Evolutionary conservation across 805 yeast species (phyloP).

Genomic region (Tetrapisispora fleetii): DNA sequence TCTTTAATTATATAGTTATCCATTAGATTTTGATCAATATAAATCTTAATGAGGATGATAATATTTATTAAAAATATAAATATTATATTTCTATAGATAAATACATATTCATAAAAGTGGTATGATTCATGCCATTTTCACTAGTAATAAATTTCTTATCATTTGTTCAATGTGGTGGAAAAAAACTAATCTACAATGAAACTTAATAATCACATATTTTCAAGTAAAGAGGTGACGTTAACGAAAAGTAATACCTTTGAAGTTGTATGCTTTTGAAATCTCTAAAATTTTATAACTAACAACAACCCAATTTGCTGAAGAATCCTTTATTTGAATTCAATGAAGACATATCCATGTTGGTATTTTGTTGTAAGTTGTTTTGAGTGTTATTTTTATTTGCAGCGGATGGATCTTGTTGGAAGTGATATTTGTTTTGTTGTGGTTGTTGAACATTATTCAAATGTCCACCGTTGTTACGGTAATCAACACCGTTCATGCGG

Average conservation of each 20-base stretch:
- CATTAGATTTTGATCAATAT: neutral
- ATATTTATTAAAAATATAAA: neutral
- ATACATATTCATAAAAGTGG: neutral
- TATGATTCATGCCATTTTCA: neutral
- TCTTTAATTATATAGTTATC: neutral
- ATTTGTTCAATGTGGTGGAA: no score
- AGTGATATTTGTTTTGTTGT: conserved; percentile 9
- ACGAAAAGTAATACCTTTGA: neutral
- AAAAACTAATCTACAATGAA: neutral
- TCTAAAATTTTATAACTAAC: conserved; percentile 10
- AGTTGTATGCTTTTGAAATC: neutral
- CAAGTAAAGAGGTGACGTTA: neutral
- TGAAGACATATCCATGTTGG: conserved; percentile 11
- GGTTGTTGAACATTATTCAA: conserved; percentile 8
- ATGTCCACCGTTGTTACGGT: conserved; percentile 14
- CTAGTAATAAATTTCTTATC: neutral
- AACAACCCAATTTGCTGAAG: conserved; percentile 29
- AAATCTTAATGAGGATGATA: neutral
- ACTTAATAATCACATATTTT: neutral
- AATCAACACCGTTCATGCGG: conserved; percentile 22
- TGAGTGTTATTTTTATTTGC: conserved; percentile 11
- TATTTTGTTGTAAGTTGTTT: conserved; percentile 9
- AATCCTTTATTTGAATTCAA: conserved; percentile 23
- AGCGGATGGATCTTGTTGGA: conserved; percentile 10
- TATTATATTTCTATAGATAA: neutral